phyloP scores from a whole-genome alignment of 495 filamentous ascomycete genomes.

The Aspergillus ostianus region DNA sequence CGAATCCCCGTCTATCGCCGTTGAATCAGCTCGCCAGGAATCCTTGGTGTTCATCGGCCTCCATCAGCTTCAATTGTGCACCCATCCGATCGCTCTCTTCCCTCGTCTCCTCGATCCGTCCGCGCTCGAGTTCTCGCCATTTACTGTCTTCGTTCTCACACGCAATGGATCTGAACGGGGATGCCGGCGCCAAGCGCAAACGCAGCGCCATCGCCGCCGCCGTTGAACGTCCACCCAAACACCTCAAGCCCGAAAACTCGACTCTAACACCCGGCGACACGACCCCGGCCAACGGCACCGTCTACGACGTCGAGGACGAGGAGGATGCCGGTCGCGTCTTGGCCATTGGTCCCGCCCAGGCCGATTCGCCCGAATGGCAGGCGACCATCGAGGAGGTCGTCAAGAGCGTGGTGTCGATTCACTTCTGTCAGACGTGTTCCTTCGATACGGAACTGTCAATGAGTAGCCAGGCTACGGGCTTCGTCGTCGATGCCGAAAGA shows the following conservation, averaged over 20 bases:
- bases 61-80: constrained; percentile 8
- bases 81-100: constrained; percentile 11
- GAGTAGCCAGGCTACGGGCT: constrained; percentile 93
- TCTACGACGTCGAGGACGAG: constrained; percentile 49
- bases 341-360: constrained; percentile 49
- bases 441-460: constrained; percentile 95
- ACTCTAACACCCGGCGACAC: constrained; percentile 42
- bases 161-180: constrained; percentile 53
- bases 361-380: constrained; percentile 96
- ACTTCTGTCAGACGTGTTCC: constrained; percentile 97
- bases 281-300: constrained; percentile 47
- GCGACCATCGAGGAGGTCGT: constrained; percentile 92
- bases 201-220: constrained; percentile 49
- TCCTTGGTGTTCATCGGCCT: constrained; percentile 12
- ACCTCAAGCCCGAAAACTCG: constrained; percentile 48
- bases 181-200: constrained; percentile 59
- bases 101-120: constrained; percentile 11
- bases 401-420: constrained; percentile 89
- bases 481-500: constrained; percentile 93
- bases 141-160: constrained; percentile 5
- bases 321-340: constrained; percentile 40
- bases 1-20: constrained; percentile 3
- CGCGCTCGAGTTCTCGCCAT: constrained; percentile 6
- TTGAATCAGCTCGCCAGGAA: constrained; percentile 13
- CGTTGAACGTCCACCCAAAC: constrained; percentile 56